Evolutionary conservation across 2,329 filamentous ascomycete genomes (phyloP).

Genomic region (Aspergillus alliaceus): DNA sequence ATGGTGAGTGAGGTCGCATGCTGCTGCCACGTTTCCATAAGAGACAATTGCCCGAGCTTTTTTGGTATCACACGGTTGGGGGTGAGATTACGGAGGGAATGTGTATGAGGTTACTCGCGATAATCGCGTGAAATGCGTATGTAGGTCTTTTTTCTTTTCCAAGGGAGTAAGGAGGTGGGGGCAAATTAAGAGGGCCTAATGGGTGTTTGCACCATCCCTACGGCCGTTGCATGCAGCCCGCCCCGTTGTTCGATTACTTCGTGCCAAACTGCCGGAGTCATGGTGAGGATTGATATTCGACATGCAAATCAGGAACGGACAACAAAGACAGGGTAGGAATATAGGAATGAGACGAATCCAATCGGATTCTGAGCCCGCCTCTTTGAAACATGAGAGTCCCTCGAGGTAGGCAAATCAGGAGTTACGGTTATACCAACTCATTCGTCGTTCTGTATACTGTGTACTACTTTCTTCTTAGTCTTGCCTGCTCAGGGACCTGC

Average conservation of each 20-base stretch:
- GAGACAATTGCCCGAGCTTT: not conserved
- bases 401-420: not conserved
- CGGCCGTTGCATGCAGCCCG: slow-evolving; percentile 5
- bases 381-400: slow-evolving; percentile 4
- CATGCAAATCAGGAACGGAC: slow-evolving; percentile 7
- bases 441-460: not conserved
- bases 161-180: not conserved
- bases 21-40: slow-evolving; percentile 11
- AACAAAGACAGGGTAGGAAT: slow-evolving; percentile 6
- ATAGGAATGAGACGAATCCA: not conserved
- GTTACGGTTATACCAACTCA: not conserved
- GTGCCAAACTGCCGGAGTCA: not conserved
- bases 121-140: slow-evolving; percentile 5
- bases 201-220: not conserved
- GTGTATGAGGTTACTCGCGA: slow-evolving; percentile 2
- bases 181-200: not conserved
- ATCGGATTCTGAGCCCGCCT: slow-evolving; percentile 3
- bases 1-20: not conserved
- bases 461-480: not conserved
- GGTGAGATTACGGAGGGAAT: not conserved
- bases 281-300: slow-evolving; percentile 3
- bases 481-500: not conserved
- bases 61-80: not conserved
- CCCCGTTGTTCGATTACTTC: slow-evolving; percentile 1
- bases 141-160: not conserved